Evolutionary conservation across 148 eudicot species (phyloP).

Genomic region (Pharnaceum exiguum): DNA sequence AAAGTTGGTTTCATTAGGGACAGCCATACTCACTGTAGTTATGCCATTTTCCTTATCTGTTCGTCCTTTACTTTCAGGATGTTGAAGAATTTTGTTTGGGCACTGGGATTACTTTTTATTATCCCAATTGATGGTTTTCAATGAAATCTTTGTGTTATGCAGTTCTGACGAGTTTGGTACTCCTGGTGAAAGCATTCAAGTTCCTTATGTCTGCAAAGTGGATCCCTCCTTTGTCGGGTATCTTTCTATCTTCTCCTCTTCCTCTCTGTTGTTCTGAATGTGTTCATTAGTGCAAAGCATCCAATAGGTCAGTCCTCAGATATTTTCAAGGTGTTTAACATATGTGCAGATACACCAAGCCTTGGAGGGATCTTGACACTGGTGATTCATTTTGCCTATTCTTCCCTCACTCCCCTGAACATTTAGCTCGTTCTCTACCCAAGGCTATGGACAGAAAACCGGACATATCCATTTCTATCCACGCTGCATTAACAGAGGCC

Average conservation of each 20-base stretch:
- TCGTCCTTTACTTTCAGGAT: not conserved
- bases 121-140: not conserved
- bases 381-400: conserved; percentile 63
- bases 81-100: not conserved
- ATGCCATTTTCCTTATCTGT: no score
- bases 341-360: conserved; percentile 42
- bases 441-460: conserved; percentile 30
- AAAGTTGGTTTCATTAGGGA: no score
- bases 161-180: conserved; percentile 31
- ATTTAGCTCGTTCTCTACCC: conserved; percentile 43
- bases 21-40: no score
- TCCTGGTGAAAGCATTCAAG: conserved; percentile 26
- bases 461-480: conserved; percentile 39
- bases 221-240: conserved; percentile 76
- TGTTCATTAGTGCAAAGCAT: not conserved
- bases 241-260: conserved; percentile 6
- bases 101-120: not conserved
- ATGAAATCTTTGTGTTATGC: conserved; percentile 4
- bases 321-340: not conserved
- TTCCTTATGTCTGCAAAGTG: conserved; percentile 61
- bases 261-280: not conserved
- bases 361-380: conserved; percentile 68
- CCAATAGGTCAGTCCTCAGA: not conserved
- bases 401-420: conserved; percentile 77
- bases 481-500: conserved; percentile 47